phyloP scores from a whole-genome alignment of 2,329 filamentous ascomycete genomes.

The Alternaria atra region DNA sequence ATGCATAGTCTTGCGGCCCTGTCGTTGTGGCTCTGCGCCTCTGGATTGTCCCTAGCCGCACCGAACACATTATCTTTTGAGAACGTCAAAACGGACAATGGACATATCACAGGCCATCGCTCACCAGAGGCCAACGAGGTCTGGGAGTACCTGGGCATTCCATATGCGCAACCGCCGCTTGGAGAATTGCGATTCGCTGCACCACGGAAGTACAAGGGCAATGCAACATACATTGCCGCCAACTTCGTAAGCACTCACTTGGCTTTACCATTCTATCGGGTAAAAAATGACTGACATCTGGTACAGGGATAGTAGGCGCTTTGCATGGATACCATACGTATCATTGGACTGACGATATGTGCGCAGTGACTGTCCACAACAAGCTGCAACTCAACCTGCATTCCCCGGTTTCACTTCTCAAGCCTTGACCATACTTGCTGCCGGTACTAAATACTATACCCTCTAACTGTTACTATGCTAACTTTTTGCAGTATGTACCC shows the following conservation, averaged over 20 bases:
- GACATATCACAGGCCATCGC: slow-evolving; percentile 34
- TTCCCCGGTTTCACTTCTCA: slow-evolving; percentile 37
- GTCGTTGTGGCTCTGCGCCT: neutral
- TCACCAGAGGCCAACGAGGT: slow-evolving; percentile 27
- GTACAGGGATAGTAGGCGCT: slow-evolving; percentile 22
- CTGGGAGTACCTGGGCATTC: slow-evolving; percentile 47
- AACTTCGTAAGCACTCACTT: slow-evolving; percentile 18
- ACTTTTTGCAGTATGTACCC: neutral
- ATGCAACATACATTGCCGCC: slow-evolving; percentile 16
- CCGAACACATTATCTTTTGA: slow-evolving; percentile 18
- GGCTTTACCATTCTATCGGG: neutral
- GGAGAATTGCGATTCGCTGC: slow-evolving; percentile 43
- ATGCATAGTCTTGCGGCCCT: neutral
- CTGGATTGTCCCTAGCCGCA: neutral
- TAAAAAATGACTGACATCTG: neutral
- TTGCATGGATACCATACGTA: neutral
- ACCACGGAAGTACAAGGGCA: slow-evolving; percentile 27
- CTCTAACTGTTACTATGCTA: neutral
- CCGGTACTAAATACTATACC: neutral
- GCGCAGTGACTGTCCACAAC: slow-evolving; percentile 32
- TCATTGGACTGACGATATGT: slow-evolving; percentile 5
- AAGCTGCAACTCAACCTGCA: slow-evolving; percentile 23
- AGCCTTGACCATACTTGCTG: slow-evolving; percentile 22
- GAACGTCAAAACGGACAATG: slow-evolving; percentile 27
- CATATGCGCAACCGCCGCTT: slow-evolving; percentile 44